Percentiles rank a stretch among this genome's conserved stretches.
Evolutionary conservation across 148 eudicot genomes (phyloP).

Genomic region (Oxyria digyna): DNA sequence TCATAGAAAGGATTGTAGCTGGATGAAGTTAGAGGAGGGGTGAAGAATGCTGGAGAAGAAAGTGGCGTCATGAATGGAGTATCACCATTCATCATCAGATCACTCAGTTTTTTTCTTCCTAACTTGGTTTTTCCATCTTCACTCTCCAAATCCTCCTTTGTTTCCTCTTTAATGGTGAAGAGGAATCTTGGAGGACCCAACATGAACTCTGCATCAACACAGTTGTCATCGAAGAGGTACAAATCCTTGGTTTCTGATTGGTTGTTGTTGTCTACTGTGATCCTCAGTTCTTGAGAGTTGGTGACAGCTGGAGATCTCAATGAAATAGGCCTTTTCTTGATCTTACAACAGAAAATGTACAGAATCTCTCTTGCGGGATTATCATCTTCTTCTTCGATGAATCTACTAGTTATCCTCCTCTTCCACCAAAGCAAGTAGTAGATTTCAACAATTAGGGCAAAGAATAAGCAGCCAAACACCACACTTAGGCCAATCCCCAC

Average conservation of each 20-base stretch:
- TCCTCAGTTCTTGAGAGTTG: constrained; percentile 10
- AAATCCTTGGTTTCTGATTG: constrained; percentile 16
- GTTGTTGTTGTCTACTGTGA: constrained; percentile 21
- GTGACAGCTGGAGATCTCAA: constrained; percentile 1
- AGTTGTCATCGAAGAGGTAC: constrained; percentile 24
- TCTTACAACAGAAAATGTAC: constrained; percentile 32
- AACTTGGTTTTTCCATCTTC: constrained; percentile 37
- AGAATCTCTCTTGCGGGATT: constrained; percentile 26
- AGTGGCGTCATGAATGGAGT: constrained; percentile 48
- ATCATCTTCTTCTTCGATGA: background rate
- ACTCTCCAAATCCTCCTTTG: constrained; percentile 61
- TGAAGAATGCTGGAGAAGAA: constrained; percentile 48
- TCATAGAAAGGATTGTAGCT: background rate
- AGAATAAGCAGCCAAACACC: constrained; percentile 44
- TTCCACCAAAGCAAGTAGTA: constrained; percentile 85
- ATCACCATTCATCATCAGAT: constrained; percentile 21
- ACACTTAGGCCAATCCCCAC: constrained; percentile 58
- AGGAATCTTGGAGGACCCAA: constrained; percentile 56
- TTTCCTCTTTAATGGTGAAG: constrained; percentile 71
- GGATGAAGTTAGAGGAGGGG: constrained; percentile 53
- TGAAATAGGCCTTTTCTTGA: constrained; percentile 20
- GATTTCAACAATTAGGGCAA: constrained; percentile 57
- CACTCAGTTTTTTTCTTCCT: constrained; percentile 37
- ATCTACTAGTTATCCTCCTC: constrained; percentile 31
- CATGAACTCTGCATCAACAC: constrained; percentile 10